Percentiles rank a stretch among this genome's conserved stretches.
Evolutionary conservation across 768 basidiomycete species (phyloP).

Genomic region (Rhodocollybia butyracea): DNA sequence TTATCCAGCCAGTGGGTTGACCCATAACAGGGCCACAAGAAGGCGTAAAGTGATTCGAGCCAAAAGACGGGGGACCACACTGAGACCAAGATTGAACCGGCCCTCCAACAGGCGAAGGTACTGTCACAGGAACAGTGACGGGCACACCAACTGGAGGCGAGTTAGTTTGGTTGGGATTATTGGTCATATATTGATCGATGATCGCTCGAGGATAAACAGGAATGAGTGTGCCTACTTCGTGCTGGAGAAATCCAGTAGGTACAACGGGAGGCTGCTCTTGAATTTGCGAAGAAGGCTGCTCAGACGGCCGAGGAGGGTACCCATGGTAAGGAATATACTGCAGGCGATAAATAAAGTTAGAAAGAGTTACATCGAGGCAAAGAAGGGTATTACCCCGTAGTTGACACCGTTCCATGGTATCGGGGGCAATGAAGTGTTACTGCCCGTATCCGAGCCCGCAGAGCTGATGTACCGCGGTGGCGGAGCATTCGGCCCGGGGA

Average conservation of each 20-base stretch:
- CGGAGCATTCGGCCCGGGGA: slow-evolving; percentile 26
- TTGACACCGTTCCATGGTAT: slow-evolving; percentile 34
- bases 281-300: slow-evolving; percentile 24
- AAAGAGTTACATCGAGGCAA: not conserved
- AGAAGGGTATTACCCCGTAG: slow-evolving; percentile 43
- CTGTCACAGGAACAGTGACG: not conserved
- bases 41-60: not conserved
- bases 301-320: slow-evolving; percentile 29
- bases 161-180: slow-evolving; percentile 15
- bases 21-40: not conserved
- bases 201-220: slow-evolving; percentile 71
- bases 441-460: slow-evolving; percentile 34
- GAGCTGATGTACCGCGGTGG: slow-evolving; percentile 29
- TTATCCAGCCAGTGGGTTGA: not conserved
- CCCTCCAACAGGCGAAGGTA: not conserved
- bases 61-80: not conserved
- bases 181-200: slow-evolving; percentile 65
- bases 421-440: slow-evolving; percentile 24
- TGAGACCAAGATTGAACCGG: not conserved
- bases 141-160: not conserved
- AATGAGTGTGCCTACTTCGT: slow-evolving; percentile 69
- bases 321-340: slow-evolving; percentile 50
- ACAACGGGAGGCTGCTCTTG: slow-evolving; percentile 50
- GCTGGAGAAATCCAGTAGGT: slow-evolving; percentile 69
- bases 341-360: slow-evolving; percentile 17